Evolutionary conservation across 495 filamentous ascomycete species (phyloP).

Genomic region (Penicillium cosmopolitanum): DNA sequence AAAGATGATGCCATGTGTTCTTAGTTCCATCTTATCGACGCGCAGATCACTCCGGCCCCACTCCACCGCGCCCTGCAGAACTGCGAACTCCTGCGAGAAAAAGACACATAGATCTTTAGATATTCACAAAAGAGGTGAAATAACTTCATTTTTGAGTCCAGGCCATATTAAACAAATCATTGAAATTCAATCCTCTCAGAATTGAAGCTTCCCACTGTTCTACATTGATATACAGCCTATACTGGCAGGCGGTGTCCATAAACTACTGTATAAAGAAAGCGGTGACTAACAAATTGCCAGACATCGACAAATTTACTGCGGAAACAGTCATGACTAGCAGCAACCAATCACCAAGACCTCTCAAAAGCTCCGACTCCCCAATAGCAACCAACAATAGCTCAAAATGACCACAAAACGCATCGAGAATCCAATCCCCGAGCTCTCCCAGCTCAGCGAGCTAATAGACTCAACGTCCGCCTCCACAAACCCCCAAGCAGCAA

Average conservation of each 20-base stretch:
- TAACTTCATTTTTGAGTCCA: too few species aligned
- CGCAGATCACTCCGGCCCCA: constrained; percentile 27
- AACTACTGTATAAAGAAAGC: constrained; percentile 10
- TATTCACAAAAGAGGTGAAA: too few species aligned
- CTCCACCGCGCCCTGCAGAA: constrained; percentile 25
- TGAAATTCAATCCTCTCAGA: too few species aligned
- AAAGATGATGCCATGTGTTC: constrained; percentile 50
- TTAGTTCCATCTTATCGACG: constrained; percentile 32
- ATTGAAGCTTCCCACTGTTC: too few species aligned
- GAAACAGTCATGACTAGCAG: background rate
- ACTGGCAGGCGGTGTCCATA: constrained; percentile 20
- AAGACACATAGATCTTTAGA: too few species aligned
- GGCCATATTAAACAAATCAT: too few species aligned
- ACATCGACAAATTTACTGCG: constrained; percentile 5
- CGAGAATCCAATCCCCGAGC: constrained; percentile 17
- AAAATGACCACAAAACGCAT: constrained; percentile 19
- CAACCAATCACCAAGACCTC: background rate
- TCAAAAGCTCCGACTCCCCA: background rate
- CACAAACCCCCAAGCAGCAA: constrained; percentile 41
- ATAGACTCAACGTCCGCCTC: constrained; percentile 33
- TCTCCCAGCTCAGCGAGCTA: constrained; percentile 40
- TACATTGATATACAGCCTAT: background rate
- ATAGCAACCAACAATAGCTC: background rate
- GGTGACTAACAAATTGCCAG: constrained; percentile 18
- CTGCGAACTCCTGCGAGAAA: background rate